Evolutionary conservation across 257 asterid species (phyloP).

Genomic region (Petrea volubilis): DNA sequence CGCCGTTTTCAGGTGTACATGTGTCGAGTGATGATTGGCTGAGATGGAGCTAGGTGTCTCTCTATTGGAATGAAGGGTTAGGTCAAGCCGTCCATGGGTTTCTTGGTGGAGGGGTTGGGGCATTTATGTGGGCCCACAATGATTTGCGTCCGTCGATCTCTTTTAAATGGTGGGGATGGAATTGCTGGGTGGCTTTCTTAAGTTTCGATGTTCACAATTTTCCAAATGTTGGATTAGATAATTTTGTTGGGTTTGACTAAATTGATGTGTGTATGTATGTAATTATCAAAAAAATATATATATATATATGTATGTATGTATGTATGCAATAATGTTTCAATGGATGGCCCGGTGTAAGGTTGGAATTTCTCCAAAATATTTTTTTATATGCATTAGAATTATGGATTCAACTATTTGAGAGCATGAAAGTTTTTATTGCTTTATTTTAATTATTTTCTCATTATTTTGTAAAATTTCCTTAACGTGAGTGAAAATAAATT

Average conservation of each 20-base stretch:
- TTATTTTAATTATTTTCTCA: too few relatives aligned
- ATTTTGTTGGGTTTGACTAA: not conserved
- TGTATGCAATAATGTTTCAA: too few relatives aligned
- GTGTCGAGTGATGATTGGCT: conserved; percentile 27
- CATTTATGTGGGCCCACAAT: conserved; percentile 23
- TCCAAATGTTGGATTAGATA: not conserved
- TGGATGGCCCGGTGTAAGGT: too few relatives aligned
- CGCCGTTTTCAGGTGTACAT: not conserved
- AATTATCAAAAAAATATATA: too few relatives aligned
- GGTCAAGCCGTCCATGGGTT: conserved; percentile 58
- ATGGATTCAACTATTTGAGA: too few relatives aligned
- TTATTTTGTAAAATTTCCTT: too few relatives aligned
- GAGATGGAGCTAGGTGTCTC: conserved; percentile 24
- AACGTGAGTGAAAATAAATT: too few relatives aligned
- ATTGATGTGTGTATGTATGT: too few relatives aligned
- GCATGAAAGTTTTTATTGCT: too few relatives aligned
- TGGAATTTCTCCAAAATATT: too few relatives aligned
- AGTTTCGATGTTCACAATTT: not conserved
- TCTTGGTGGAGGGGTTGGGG: conserved; percentile 64
- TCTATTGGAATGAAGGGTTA: conserved; percentile 37
- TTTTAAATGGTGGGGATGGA: conserved; percentile 23
- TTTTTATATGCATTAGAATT: too few relatives aligned
- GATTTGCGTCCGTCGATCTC: conserved; percentile 28
- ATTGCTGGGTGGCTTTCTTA: conserved; percentile 1
- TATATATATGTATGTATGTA: too few relatives aligned